Conservation (phyloP, 208 protist species). For the Wallacemonas sp. region DNA sequence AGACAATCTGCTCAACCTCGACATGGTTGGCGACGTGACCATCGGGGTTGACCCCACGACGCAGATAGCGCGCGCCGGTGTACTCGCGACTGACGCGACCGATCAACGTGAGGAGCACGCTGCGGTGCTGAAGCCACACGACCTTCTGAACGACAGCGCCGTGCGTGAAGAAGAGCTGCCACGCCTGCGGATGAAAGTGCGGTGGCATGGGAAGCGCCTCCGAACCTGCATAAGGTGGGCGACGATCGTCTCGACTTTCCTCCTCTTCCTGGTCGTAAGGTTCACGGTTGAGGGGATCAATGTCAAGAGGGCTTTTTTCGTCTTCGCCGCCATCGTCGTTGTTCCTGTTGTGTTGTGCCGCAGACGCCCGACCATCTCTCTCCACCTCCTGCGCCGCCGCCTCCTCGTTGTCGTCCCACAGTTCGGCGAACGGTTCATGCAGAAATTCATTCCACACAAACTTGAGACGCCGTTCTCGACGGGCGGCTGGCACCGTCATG, state of each 20-base stretch:
- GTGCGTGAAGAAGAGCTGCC: slow-evolving; percentile 34
- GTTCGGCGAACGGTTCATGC: slow-evolving; percentile 50
- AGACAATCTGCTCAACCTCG: slow-evolving; percentile 89
- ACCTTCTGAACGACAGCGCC: slow-evolving; percentile 38
- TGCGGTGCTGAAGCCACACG: slow-evolving; percentile 24
- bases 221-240: neutral
- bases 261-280: neutral
- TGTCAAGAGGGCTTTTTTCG: neutral
- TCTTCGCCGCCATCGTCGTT: neutral
- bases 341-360: neutral
- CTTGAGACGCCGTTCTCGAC: slow-evolving; percentile 35
- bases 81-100: slow-evolving; percentile 89
- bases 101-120: slow-evolving; percentile 87
- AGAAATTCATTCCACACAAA: slow-evolving; percentile 91
- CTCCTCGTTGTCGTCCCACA: neutral
- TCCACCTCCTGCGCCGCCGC: slow-evolving; percentile 21
- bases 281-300: slow-evolving; percentile 4
- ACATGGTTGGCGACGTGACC: slow-evolving; percentile 88
- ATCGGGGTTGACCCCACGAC: slow-evolving; percentile 91
- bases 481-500: slow-evolving; percentile 49
- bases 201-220: slow-evolving; percentile 9
- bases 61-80: slow-evolving; percentile 94
- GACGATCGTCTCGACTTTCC: neutral
- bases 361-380: slow-evolving; percentile 46
- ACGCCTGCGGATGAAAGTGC: slow-evolving; percentile 25